Evolutionary conservation across 176 grass and related monocot species (phyloP), one percentile per base, ranked within the genome.

Genomic region (Dendrocalamus sinicus): DNA sequence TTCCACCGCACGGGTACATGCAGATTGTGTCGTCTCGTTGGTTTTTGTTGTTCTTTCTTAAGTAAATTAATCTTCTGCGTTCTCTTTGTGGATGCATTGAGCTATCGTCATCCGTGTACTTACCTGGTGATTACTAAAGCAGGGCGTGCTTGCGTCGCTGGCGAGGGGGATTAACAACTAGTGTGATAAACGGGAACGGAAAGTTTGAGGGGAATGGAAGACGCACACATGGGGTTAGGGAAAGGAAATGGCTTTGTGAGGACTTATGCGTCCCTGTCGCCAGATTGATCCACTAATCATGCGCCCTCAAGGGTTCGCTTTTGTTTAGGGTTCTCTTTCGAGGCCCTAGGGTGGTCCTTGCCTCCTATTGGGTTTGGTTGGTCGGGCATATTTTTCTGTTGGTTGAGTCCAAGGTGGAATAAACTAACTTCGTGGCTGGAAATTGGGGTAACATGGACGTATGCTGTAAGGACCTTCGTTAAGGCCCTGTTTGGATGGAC

Each of bases 311-410:
- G 64, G 43, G 20, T 28, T 45, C 35, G 37, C 74, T 74, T 79
- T 86, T 72, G 83, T 11, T 81, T 70, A 72, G 66, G 71, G 54
- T 45, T 50, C 76, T 74, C 48, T 89, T 89, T 73, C 13, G 40
- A 80, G 60, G 12, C 15, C 75, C 22, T 50, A 85, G 69, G 44
- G 64, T 82, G 88, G 88, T 76, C 88, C 83, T 48, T 39, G 84
- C 76, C n/a, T 72, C 15, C 20, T 44, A 24, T 39, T 28, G 61
- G 61, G 48, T 68, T 20, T 81, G 20, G 24, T 64, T 62, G 19
- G 0, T 40, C 3, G 14, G 67, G 0, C 10, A 6, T 44, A 20
- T 51, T 61, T 23, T 59, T 10, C 9, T 17, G 5, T 17, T 17
- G 51, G 5, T 53, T 17, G 16, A 17, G 15, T 52, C 5, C 50